Evolutionary conservation across 495 filamentous ascomycete genomes (phyloP).

Genomic region (Penicillium subrubescens): DNA sequence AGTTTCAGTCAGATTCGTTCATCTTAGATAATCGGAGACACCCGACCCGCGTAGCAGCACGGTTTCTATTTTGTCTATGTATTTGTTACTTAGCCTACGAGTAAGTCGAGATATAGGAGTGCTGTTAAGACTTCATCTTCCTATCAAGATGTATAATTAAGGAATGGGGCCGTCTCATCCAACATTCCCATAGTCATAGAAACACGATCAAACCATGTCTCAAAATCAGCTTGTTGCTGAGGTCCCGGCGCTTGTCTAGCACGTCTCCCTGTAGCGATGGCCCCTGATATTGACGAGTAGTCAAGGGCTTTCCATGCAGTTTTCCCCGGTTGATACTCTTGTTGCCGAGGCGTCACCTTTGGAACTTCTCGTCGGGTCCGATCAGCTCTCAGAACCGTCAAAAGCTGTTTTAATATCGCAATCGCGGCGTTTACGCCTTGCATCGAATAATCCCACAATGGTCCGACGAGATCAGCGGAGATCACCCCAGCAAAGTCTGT

Average conservation of each 20-base stretch:
- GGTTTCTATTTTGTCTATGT: neutral
- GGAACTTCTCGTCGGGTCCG: neutral
- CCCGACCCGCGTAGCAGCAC: neutral
- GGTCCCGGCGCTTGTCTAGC: neutral
- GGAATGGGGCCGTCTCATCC: neutral
- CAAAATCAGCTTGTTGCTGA: neutral
- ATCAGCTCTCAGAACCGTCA: neutral
- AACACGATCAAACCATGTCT: constrained; percentile 5
- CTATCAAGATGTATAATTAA: neutral
- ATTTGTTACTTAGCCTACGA: neutral
- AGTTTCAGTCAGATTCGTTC: neutral
- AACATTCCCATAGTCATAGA: constrained; percentile 9
- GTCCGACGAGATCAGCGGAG: neutral
- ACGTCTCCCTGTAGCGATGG: neutral
- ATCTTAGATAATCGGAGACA: neutral
- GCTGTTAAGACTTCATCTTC: neutral
- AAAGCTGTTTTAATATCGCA: neutral
- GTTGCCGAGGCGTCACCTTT: neutral
- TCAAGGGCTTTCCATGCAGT: neutral
- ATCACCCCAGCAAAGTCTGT: neutral
- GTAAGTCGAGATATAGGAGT: neutral
- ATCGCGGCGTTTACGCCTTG: neutral
- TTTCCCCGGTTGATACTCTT: neutral
- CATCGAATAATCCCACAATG: neutral
- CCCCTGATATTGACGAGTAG: neutral